phyloP scores from a whole-genome alignment of 495 filamentous ascomycete species.

The Parachaetomium inaequale region DNA sequence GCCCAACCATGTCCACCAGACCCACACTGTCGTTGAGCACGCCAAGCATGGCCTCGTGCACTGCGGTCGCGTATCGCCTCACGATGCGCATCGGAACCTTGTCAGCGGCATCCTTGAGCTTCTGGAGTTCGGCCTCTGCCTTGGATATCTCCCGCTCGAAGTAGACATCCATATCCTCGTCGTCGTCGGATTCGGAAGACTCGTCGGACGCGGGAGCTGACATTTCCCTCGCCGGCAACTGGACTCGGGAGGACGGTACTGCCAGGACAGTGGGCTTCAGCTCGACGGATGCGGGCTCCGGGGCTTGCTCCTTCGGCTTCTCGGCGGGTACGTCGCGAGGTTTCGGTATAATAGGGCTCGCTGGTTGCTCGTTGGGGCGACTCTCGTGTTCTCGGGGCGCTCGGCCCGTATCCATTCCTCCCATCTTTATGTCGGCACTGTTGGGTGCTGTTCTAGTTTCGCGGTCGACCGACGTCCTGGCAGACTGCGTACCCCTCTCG shows the following conservation, averaged over 20 bases:
- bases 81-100: conserved; percentile 25
- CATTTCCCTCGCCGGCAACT: conserved; percentile 32
- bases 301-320: neutral
- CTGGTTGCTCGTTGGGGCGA: neutral
- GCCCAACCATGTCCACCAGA: conserved; percentile 34
- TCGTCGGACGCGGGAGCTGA: conserved; percentile 30
- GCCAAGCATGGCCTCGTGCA: conserved; percentile 33
- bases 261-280: conserved; percentile 17
- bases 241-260: conserved; percentile 17
- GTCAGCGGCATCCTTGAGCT: conserved; percentile 31
- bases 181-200: conserved; percentile 48
- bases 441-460: conserved; percentile 26
- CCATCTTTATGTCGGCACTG: conserved; percentile 24
- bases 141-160: conserved; percentile 47
- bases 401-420: conserved; percentile 16
- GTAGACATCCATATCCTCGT: conserved; percentile 51
- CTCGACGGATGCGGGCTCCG: neutral
- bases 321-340: neutral
- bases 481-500: conserved; percentile 41
- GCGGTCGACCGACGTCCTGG: conserved; percentile 37
- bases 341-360: conserved; percentile 9
- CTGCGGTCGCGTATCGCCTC: conserved; percentile 33
- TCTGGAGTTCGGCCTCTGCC: conserved; percentile 40
- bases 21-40: conserved; percentile 35
- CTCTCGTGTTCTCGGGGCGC: conserved; percentile 11